phyloP scores from a whole-genome alignment of 2,329 filamentous ascomycete species.

The Lasiodiplodia sp. region DNA sequence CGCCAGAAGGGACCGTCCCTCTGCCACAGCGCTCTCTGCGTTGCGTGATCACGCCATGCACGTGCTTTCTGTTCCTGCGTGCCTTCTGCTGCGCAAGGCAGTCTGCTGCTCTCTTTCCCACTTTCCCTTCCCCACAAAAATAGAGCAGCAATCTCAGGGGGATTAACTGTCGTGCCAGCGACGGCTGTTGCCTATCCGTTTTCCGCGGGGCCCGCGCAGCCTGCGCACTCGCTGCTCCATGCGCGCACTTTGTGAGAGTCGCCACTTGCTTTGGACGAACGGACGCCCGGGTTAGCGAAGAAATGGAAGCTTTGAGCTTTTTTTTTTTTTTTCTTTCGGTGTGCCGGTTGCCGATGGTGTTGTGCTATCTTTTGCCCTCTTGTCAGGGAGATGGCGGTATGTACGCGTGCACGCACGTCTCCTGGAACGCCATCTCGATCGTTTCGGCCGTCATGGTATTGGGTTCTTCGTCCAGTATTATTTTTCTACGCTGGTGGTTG shows the following conservation, averaged over 20 bases:
- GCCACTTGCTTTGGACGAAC: background rate
- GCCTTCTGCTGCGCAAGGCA: background rate
- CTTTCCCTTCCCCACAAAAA: background rate
- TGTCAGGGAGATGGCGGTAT: too few species aligned
- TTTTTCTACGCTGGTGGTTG: background rate
- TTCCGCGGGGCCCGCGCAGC: background rate
- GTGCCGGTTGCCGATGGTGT: too few species aligned
- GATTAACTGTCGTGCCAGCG: background rate
- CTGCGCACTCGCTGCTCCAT: background rate
- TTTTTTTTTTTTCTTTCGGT: too few species aligned
- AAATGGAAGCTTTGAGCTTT: too few species aligned
- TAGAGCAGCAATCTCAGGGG: conserved; percentile 33
- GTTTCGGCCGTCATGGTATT: background rate
- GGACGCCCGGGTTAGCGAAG: too few species aligned
- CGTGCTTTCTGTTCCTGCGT: background rate
- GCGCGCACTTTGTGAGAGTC: background rate
- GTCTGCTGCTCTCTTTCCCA: background rate
- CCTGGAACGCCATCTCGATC: too few species aligned
- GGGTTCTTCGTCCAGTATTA: background rate
- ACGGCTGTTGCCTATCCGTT: background rate
- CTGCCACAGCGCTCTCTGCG: background rate
- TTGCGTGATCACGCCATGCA: conserved; percentile 14
- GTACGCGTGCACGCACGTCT: too few species aligned
- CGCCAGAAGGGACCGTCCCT: background rate
- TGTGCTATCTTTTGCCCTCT: too few species aligned